phyloP scores from a whole-genome alignment of 192 early-diverging fungal species.

The Backusella mclennaniae region DNA sequence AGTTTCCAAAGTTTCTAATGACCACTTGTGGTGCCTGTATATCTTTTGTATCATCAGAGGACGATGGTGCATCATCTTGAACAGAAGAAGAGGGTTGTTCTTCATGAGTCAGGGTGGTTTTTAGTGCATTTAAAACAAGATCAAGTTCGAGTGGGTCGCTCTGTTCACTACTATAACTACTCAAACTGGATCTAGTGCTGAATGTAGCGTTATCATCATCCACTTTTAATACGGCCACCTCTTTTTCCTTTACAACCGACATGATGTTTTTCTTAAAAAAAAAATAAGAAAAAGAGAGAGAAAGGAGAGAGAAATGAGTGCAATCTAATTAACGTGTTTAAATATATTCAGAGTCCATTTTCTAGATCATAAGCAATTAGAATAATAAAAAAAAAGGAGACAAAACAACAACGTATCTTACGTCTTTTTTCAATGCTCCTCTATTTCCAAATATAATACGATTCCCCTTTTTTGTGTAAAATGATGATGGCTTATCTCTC shows the following conservation, averaged over 20 bases:
- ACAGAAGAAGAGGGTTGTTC: background rate
- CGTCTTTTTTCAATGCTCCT: background rate
- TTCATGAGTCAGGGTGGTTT: background rate
- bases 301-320: background rate
- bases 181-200: conserved; percentile 1
- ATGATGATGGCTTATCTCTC: background rate
- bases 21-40: background rate
- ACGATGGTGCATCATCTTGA: background rate
- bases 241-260: background rate
- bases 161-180: background rate
- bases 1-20: background rate
- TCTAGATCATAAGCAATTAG: background rate
- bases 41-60: background rate
- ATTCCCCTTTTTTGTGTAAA: background rate
- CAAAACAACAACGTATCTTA: background rate
- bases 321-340: conserved; percentile 3
- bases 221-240: background rate
- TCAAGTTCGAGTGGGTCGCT: background rate
- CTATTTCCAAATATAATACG: background rate
- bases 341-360: background rate
- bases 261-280: background rate
- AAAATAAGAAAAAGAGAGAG: background rate
- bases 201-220: background rate
- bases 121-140: conserved; percentile 7
- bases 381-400: background rate